A percentile compares a stretch with the other conserved stretches of the same genome.
Evolutionary conservation across 23 red algal genomes (phyloP).

Genomic region (Porphyridium purpureum): DNA sequence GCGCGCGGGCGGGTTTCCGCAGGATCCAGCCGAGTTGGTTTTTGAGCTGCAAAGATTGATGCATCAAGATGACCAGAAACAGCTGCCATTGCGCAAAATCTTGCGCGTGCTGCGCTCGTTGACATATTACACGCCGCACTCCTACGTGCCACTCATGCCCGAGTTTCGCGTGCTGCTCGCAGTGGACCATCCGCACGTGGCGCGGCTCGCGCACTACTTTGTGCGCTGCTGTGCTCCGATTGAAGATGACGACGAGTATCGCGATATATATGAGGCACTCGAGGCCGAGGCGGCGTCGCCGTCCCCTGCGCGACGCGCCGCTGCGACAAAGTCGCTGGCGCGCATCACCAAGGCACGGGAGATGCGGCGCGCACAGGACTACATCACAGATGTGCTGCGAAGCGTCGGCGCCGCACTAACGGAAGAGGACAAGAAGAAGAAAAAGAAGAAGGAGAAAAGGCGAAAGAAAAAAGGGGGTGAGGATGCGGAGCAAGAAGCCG

Average conservation of each 20-base stretch:
- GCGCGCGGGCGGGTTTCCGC: too few species aligned
- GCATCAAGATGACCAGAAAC: too few species aligned
- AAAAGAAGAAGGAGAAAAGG: not conserved
- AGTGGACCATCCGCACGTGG: slow-evolving; percentile 23
- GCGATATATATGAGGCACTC: slow-evolving; percentile 34
- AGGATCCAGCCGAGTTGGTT: too few species aligned
- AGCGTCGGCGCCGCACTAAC: slow-evolving; percentile 24
- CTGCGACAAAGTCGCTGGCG: slow-evolving; percentile 33
- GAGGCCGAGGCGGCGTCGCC: slow-evolving; percentile 18
- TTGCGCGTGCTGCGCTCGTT: slow-evolving; percentile 29
- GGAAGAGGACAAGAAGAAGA: not conserved
- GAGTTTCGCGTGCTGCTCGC: slow-evolving; percentile 35
- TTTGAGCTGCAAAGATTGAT: too few species aligned
- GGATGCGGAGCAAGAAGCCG: not conserved
- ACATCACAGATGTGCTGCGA: slow-evolving; percentile 30
- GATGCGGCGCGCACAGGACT: slow-evolving; percentile 25
- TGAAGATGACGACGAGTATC: slow-evolving; percentile 12
- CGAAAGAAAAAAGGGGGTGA: not conserved
- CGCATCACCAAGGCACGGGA: slow-evolving; percentile 20
- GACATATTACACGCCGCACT: slow-evolving; percentile 34
- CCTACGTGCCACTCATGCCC: slow-evolving; percentile 14
- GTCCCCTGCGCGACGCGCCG: slow-evolving; percentile 36
- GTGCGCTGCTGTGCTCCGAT: slow-evolving; percentile 28
- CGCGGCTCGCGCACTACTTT: slow-evolving; percentile 52
- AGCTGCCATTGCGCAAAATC: too few species aligned